Evolutionary conservation across 768 basidiomycete species (phyloP).

Genomic region (Kwoniella sp.): DNA sequence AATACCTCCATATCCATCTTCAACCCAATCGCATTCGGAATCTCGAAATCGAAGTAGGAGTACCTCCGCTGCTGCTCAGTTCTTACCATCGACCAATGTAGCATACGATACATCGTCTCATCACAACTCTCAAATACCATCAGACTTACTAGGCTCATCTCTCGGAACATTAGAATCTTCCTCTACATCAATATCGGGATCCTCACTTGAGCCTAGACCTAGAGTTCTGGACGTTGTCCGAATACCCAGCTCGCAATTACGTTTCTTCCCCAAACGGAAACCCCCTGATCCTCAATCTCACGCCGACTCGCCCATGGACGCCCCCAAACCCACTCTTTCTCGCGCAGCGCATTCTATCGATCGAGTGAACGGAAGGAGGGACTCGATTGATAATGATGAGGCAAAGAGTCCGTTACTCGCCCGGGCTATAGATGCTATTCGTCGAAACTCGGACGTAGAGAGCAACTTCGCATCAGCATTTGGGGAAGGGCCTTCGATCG

Average conservation of each 20-base stretch:
- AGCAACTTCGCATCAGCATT: neutral
- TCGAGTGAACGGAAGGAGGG: neutral
- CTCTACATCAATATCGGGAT: neutral
- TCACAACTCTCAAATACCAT: neutral
- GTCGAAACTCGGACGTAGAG: neutral
- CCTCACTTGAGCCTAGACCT: slow-evolving; percentile 5
- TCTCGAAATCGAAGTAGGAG: neutral
- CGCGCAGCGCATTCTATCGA: neutral
- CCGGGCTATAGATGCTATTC: neutral
- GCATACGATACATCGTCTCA: slow-evolving; percentile 8
- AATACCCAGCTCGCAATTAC: slow-evolving; percentile 43
- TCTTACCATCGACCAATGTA: slow-evolving; percentile 28
- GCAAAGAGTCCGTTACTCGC: too few species aligned
- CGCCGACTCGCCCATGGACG: neutral
- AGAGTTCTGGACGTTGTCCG: slow-evolving; percentile 43
- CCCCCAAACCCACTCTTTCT: neutral
- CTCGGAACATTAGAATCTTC: slow-evolving; percentile 2
- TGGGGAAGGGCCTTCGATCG: slow-evolving; percentile 14
- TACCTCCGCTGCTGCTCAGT: slow-evolving; percentile 10
- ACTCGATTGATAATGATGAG: neutral
- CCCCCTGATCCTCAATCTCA: neutral
- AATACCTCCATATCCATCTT: neutral
- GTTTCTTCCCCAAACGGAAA: slow-evolving; percentile 42
- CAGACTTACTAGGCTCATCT: neutral
- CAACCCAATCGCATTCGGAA: neutral